Conservation (phyloP, 2,329 filamentous ascomycete species). For the Fusarium fujikuroi region DNA sequence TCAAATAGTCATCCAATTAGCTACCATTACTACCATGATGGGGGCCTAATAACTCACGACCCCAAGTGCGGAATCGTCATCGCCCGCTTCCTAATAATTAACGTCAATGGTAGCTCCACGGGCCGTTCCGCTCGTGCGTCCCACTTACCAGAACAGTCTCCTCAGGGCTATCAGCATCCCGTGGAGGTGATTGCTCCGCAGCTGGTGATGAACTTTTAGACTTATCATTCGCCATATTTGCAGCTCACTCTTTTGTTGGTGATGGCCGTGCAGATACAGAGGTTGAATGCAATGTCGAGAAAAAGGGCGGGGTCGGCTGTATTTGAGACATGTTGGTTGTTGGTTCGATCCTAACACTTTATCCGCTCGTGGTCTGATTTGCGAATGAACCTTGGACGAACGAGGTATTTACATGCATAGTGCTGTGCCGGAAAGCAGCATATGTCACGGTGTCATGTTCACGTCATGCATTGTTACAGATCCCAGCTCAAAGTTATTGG, state of each 20-base stretch:
- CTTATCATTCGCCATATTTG: background rate
- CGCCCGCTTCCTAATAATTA: rapidly evolving
- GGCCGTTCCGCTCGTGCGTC: too few relatives aligned
- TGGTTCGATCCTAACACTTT: background rate
- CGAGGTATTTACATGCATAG: background rate
- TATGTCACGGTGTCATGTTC: too few relatives aligned
- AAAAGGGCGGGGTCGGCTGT: background rate
- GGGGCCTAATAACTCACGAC: background rate
- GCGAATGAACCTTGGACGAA: rapidly evolving
- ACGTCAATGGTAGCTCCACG: background rate
- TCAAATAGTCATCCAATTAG: rapidly evolving
- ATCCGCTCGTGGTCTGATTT: background rate
- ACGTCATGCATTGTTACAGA: background rate
- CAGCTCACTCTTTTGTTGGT: rapidly evolving
- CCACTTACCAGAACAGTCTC: background rate
- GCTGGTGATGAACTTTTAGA: background rate
- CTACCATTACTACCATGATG: too few relatives aligned
- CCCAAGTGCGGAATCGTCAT: slow-evolving; percentile 10
- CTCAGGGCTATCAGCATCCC: background rate
- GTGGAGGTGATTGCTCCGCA: background rate
- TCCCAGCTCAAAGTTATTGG: too few relatives aligned
- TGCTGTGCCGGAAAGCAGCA: background rate
- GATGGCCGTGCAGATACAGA: rapidly evolving
- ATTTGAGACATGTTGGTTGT: background rate
- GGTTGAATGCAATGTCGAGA: rapidly evolving